phyloP scores from a whole-genome alignment of 2,329 filamentous ascomycete genomes.

The Verticillium isaacii region DNA sequence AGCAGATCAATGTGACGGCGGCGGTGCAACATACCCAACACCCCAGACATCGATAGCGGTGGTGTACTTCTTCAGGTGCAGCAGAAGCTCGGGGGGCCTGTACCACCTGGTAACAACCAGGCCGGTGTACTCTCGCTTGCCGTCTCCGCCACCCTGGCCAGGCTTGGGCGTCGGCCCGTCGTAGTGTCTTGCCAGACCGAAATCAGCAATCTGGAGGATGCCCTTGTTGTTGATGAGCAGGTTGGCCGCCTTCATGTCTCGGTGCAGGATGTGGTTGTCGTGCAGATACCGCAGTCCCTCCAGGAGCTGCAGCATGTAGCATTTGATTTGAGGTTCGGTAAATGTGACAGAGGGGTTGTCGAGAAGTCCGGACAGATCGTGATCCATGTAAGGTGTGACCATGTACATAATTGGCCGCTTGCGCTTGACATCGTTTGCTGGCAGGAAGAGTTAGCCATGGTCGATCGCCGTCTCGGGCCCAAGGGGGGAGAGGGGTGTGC shows the following conservation, averaged over 20 bases:
- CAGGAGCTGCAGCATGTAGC: slow-evolving; percentile 91
- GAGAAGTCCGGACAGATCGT: slow-evolving; percentile 93
- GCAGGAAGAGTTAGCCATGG: slow-evolving; percentile 21
- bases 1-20: neutral
- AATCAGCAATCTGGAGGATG: slow-evolving; percentile 94
- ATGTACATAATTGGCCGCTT: slow-evolving; percentile 92
- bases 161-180: slow-evolving; percentile 75
- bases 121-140: slow-evolving; percentile 88
- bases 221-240: slow-evolving; percentile 92
- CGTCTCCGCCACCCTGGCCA: slow-evolving; percentile 77
- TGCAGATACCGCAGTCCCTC: slow-evolving; percentile 89
- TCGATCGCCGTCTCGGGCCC: slow-evolving; percentile 7
- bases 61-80: slow-evolving; percentile 89
- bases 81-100: slow-evolving; percentile 83
- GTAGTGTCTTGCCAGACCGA: slow-evolving; percentile 89
- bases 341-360: slow-evolving; percentile 91
- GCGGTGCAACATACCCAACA: slow-evolving; percentile 64
- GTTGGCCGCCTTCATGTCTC: slow-evolving; percentile 99
- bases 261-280: slow-evolving; percentile 82
- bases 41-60: slow-evolving; percentile 98
- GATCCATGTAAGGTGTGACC: slow-evolving; percentile 98
- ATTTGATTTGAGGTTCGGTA: slow-evolving; percentile 90
- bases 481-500: too few species aligned
- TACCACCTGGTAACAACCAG: slow-evolving; percentile 98
- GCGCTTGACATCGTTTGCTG: slow-evolving; percentile 60